phyloP scores from a whole-genome alignment of 2,329 filamentous ascomycete species.

The Penicillium sp. region DNA sequence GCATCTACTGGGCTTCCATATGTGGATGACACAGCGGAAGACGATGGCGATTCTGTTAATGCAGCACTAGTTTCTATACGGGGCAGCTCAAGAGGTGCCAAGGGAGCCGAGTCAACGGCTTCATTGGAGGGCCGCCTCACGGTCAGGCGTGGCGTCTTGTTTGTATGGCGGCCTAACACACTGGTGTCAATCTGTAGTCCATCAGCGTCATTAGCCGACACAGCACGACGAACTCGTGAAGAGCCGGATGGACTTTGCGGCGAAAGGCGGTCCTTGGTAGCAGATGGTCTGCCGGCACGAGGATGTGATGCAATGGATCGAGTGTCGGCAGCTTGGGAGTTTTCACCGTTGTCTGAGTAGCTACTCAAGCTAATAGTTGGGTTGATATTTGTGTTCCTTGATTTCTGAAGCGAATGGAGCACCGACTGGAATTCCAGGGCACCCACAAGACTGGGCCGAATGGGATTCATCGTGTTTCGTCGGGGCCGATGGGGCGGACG shows the following conservation, averaged over 20 bases:
- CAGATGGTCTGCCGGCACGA: conserved; percentile 26
- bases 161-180: conserved; percentile 25
- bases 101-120: conserved; percentile 7
- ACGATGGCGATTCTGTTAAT: conserved; percentile 36
- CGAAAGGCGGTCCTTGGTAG: conserved; percentile 24
- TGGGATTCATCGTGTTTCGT: conserved; percentile 75
- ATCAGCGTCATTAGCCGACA: conserved; percentile 60
- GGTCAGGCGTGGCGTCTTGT: conserved; percentile 37
- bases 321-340: conserved; percentile 47
- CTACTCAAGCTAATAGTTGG: conserved; percentile 67
- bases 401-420: conserved; percentile 79
- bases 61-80: conserved; percentile 26
- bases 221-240: conserved; percentile 52
- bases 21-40: conserved; percentile 30
- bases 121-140: conserved; percentile 41
- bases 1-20: conserved; percentile 32
- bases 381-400: conserved; percentile 68
- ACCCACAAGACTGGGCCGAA: conserved; percentile 88
- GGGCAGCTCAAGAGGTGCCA: conserved; percentile 17
- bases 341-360: conserved; percentile 65
- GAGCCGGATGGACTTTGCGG: conserved; percentile 22
- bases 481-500: conserved; percentile 64
- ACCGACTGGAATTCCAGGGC: conserved; percentile 92
- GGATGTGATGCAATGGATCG: conserved; percentile 51
- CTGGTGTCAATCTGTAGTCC: conserved; percentile 46